These are phyloP conservation scores for Microcyclospora tardicrescens DNA, from an alignment of 2,329 filamentous ascomycete genomes.

Conservation along the genomic window DNA sequence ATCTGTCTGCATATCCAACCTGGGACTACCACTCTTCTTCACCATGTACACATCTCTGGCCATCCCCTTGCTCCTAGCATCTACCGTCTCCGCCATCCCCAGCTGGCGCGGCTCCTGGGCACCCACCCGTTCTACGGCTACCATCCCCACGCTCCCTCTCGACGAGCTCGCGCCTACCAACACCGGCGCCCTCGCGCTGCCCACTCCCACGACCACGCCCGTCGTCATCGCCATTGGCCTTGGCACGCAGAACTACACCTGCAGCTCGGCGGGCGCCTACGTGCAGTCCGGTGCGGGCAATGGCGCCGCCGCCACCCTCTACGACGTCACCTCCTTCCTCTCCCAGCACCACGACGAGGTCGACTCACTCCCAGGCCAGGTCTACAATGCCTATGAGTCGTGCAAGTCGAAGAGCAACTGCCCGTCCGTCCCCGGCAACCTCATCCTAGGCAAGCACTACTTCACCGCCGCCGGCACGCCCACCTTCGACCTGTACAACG, in stretches of 20 bases:
- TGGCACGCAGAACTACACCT: constrained; percentile 59
- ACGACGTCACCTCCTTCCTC: constrained; percentile 20
- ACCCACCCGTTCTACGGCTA: too few relatives aligned
- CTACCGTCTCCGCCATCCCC: too few relatives aligned
- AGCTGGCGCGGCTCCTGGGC: too few relatives aligned
- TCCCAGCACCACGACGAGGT: constrained; percentile 13
- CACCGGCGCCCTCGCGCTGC: too few relatives aligned
- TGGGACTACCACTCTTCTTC: too few relatives aligned
- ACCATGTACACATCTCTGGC: too few relatives aligned
- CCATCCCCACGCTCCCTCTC: too few relatives aligned
- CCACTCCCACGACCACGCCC: constrained; percentile 8
- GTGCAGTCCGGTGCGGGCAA: constrained; percentile 21
- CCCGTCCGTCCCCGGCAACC: constrained; percentile 9
- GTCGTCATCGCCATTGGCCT: constrained; percentile 45
- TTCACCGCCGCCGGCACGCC: constrained; percentile 41
- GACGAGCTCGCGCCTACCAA: too few relatives aligned
- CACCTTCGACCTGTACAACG: constrained; percentile 44
- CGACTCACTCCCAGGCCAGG: background rate
- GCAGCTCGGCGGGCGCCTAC: constrained; percentile 23
- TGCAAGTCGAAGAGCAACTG: constrained; percentile 1
- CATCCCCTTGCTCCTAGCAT: too few relatives aligned
- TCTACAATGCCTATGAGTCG: constrained; percentile 1
- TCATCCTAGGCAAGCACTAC: constrained; percentile 47
- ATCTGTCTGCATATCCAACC: too few relatives aligned
- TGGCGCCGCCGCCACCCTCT: constrained; percentile 37